Percentiles rank a stretch among this genome's conserved stretches.
Evolutionary conservation across 441 rosid species (phyloP).

Genomic region (Populus trichocarpa): DNA sequence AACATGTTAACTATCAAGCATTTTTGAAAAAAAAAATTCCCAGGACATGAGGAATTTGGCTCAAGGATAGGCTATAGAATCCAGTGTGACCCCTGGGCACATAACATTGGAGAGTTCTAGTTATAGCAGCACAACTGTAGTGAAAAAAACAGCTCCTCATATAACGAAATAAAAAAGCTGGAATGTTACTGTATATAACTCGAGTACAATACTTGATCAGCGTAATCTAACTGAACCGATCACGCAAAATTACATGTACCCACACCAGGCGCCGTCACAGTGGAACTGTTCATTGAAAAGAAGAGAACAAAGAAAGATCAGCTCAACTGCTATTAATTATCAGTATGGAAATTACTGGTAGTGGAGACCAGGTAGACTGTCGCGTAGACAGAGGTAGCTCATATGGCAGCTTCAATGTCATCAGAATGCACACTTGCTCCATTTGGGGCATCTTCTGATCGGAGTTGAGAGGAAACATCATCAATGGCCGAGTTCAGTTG

Average conservation of each 20-base stretch:
- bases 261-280: background rate
- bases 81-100: background rate
- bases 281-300: background rate
- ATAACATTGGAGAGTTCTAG: background rate
- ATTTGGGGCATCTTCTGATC: conserved; percentile 42
- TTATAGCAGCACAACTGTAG: background rate
- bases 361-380: conserved; percentile 15
- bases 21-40: background rate
- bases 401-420: conserved; percentile 61
- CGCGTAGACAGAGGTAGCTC: conserved; percentile 20
- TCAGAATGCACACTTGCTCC: conserved; percentile 53
- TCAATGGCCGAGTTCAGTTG: conserved; percentile 54
- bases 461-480: conserved; percentile 46
- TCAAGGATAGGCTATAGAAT: background rate
- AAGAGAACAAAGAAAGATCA: conserved; percentile 15
- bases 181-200: background rate
- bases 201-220: background rate
- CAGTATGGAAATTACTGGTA: conserved; percentile 10
- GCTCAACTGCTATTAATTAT: conserved; percentile 21
- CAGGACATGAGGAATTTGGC: background rate
- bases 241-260: background rate
- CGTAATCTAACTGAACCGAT: background rate
- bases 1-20: background rate
- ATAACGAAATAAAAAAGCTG: background rate
- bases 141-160: background rate